These are phyloP conservation scores for Pseudogymnoascus sp. DNA, from an alignment of 2,329 filamentous ascomycete genomes.

Conservation along the genomic window DNA sequence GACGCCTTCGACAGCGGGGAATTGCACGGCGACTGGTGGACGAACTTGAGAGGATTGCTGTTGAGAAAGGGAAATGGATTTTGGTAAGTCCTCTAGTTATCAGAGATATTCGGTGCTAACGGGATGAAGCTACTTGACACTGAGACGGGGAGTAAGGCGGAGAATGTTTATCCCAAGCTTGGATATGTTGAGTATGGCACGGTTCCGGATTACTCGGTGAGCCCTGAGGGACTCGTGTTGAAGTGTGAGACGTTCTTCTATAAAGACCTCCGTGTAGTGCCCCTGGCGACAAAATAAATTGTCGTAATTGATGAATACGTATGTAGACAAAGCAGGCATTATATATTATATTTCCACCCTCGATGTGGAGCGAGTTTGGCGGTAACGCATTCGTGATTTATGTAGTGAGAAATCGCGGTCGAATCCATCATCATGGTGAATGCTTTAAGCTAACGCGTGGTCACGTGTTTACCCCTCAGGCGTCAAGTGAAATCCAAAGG, in stretches of 20 bases:
- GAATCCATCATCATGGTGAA: background rate
- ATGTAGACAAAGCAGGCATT: background rate
- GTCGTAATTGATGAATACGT: background rate
- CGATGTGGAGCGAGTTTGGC: background rate
- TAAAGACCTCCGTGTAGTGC: constrained; percentile 38
- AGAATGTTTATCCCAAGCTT: constrained; percentile 45
- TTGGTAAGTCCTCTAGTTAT: constrained; percentile 38
- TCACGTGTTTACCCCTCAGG: background rate
- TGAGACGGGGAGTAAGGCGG: constrained; percentile 43
- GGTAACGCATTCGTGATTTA: background rate
- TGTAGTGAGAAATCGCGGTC: background rate
- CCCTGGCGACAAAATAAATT: background rate
- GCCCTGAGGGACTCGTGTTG: constrained; percentile 37
- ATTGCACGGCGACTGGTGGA: constrained; percentile 43
- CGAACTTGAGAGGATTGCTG: constrained; percentile 47
- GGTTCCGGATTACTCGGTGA: constrained; percentile 45
- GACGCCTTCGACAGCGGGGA: constrained; percentile 41
- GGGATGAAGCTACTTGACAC: constrained; percentile 41
- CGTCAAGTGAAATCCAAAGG: background rate
- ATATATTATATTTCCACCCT: background rate
- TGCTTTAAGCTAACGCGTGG: background rate
- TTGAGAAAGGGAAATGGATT: constrained; percentile 38
- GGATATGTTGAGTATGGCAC: constrained; percentile 46
- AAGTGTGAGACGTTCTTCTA: constrained; percentile 50
- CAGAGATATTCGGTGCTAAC: constrained; percentile 10